Evolutionary conservation across 129 eudicot genomes (phyloP), one percentile per base, ranked within the genome.

Genomic region (Deinandra increscens): DNA sequence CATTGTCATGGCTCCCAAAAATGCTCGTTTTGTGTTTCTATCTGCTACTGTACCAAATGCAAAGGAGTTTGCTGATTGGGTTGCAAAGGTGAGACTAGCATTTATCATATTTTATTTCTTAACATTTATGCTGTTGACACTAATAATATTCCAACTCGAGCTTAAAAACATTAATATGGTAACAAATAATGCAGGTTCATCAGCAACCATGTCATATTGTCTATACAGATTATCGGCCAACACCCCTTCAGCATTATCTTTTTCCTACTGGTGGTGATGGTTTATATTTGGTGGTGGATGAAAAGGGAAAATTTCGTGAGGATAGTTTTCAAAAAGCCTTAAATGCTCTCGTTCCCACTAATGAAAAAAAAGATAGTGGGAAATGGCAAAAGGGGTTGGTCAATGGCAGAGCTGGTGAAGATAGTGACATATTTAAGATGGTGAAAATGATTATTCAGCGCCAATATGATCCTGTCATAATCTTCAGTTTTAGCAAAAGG

Each of bases 151-250:
- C 41, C 17, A 9, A 31, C 20, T 31, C 63, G 50, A n/a, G 51
- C 7, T 73, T 56, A 66, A 58, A 44, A 58, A 39, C 26, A n/a
- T 18, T 84, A 41, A 79, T 73, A 46, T 76, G 48, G 59, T 72
- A 71, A 74, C 50, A 6, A 74, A 48, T 29, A 49, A 29, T 86
- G 79, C 95, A 92, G 98, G 99, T 94, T 64, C 99, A 94, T 81
- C 91, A 80, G 75, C 99, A 94, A 81, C 99, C 99, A 62, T 94
- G 99, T 72, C 99, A 94, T 85, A 94, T 94, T 63, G 99, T 94
- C 43, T 94, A 94, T 72, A 94, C 99, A 6, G 99, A 94, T 81
- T 94, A 89, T 73, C 81, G 99, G 41, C 99, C 99, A 50, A 94
- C 99, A 60, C 99, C 99, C 11, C 99, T 94, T 79, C 99, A 94